Conservation (phyloP, 352 stramenopile species). For the Achlya hypogyna region DNA sequence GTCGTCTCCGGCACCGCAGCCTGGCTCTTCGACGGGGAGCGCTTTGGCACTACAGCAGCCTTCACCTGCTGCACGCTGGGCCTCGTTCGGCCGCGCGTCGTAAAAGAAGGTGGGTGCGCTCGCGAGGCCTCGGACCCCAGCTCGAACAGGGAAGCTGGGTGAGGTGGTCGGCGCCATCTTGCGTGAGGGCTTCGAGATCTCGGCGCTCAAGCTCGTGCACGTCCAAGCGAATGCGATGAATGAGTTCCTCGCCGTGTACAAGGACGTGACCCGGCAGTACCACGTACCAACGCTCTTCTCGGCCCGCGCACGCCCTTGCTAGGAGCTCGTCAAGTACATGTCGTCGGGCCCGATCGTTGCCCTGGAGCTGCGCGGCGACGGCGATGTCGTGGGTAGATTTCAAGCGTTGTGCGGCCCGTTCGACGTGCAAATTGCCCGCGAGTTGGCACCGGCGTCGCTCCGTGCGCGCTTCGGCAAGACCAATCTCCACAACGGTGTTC, state of each 20-base stretch:
- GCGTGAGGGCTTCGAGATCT: conserved; percentile 78
- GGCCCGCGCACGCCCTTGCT: background rate
- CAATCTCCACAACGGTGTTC: conserved; percentile 81
- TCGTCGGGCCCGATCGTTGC: conserved; percentile 75
- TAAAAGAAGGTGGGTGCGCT: conserved; percentile 28
- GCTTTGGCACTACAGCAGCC: conserved; percentile 42
- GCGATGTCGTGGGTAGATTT: conserved; percentile 63
- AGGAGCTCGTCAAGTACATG: conserved; percentile 89
- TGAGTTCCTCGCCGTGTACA: conserved; percentile 89
- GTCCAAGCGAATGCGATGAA: conserved; percentile 68
- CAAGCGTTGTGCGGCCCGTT: conserved; percentile 80
- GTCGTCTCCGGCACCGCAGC: background rate
- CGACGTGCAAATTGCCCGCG: conserved; percentile 84
- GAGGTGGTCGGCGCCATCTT: conserved; percentile 78
- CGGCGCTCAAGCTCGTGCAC: conserved; percentile 76
- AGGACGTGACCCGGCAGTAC: conserved; percentile 58
- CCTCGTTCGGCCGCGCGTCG: conserved; percentile 44
- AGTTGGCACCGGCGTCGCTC: conserved; percentile 73
- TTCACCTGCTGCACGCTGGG: conserved; percentile 61
- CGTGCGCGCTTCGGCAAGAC: conserved; percentile 82
- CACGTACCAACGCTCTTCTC: conserved; percentile 30
- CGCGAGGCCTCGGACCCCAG: background rate
- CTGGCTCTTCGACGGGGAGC: background rate
- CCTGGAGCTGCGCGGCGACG: conserved; percentile 80
- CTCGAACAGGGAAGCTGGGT: conserved; percentile 35